Base-by-base conservation (phyloP, 2,329 filamentous ascomycete genomes). In the Aciculosporium take region DNA sequence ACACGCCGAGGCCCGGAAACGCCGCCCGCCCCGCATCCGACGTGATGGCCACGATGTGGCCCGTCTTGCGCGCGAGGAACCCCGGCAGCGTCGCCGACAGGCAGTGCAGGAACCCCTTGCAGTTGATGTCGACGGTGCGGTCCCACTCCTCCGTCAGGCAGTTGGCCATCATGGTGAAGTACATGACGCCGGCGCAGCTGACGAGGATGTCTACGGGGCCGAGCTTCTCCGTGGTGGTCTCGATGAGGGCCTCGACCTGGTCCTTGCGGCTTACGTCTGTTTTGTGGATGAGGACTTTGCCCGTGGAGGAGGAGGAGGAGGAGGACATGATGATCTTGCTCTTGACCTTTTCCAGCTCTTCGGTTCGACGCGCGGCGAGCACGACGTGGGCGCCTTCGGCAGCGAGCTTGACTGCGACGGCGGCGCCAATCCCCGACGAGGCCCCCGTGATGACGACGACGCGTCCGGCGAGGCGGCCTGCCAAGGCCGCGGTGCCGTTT, bases 141-240 rank as follows among this genome's bases (percentile, higher is more conserved):
- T 87, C 78, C 84, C 84, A 89, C 52, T 89, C 79, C 5, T 84
- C 80, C 0, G 67, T 73, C 48, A 81, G 72, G 13, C 66, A 71
- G 55, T 87, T 88, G 43, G 79, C 75, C 84, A 89, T 88, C 77
- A 88, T 79, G 41, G 84, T 88, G 62, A 79, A 89, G 64, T 89
- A 89, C 84, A 89, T 89, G 55, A 89, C 84, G 28, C 84, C 84
- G 0, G 84, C 84, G 53, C 82, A 85, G 31, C 77, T 77, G 38
- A 89, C 75, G n/a, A 89, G 71, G 39, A 88, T 83, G 55, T 89
- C 84, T 34, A 88, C 67, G 0, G 79, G 74, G 0, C 83, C 84
- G 0, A 88, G 75, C 49, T 78, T 65, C 35, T 72, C 67, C 21
- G 65, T 65, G 1, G 81, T 68, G 0, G 71, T 66, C 3, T 62